Evolutionary conservation across 2,329 filamentous ascomycete species (phyloP), one percentile per base, ranked within the genome.

Genomic region (Purpureocillium takamizusanense): DNA sequence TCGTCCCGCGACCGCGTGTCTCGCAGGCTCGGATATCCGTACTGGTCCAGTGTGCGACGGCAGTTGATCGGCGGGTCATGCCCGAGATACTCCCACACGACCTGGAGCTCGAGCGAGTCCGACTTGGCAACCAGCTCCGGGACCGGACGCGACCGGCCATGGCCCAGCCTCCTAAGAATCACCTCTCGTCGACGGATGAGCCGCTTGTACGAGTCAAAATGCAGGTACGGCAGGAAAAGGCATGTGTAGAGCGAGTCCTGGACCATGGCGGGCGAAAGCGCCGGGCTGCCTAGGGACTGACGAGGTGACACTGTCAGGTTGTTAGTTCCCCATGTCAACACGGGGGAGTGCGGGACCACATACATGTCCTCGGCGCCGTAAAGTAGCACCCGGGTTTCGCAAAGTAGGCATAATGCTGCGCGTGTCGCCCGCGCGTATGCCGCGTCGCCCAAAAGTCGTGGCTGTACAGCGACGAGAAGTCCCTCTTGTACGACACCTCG

Each of bases 71-170:
- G 76, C 0, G 74, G 75, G 31, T 81, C 76, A 31, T 71, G 67
- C 0, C 73, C 74, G 0, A 82, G 61, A 40, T 70, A 80, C 46
- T 78, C 69, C 78, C 78, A 82, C 4, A 81, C 72, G 3, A 81
- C 65, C 35, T 76, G 70, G 7, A 71, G 54, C 46, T 81, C 78
- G 1, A 78, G 54, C 0, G 72, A 76, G 2, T 72, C 69, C 0
- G 72, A 63, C 17, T 70, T 65, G 1, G 70, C 70, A 7, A 81
- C 65, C 0, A 68, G 62, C 23, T 64, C 57, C 0, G 76, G 76
- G 0, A 80, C 69, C 0, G 78, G 78, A 2, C 69, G 63, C 0
- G 72, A 66, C 23, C 76, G 61, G 3, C 74, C 74, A 39, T 78
- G 73, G 1, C 54, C 54, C 18, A 76, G 52, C 6, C 78, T 65